Evolutionary conservation across 768 basidiomycete species (phyloP), one percentile per base, ranked within the genome.

Genomic region (Kwoniella heveanensis): DNA sequence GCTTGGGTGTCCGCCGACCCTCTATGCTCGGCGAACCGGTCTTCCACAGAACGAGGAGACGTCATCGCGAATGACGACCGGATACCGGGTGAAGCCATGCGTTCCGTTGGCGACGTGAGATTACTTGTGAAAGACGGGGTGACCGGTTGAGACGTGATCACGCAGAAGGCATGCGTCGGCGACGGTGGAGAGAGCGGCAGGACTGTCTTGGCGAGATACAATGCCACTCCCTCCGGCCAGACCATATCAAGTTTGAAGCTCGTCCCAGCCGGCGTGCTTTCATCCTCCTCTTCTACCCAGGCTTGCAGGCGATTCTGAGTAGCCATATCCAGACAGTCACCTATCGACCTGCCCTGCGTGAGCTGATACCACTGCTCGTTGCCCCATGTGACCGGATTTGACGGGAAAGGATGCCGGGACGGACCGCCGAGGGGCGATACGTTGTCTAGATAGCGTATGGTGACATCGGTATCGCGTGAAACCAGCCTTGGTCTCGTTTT

Each of bases 341-440:
- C 63, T 19, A 76, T 32, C 10, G 44, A 25, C 53, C 67, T 50
- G 0, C 74, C 74, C 39, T 69, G 60, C 1, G 64, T 67, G 21
- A 76, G 22, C 17, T 64, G 64, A 53, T 69, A 50, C 74, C 74
- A 76, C 27, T 60, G 65, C 50, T 71, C 71, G 37, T 76, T 76
- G 1, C 64, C 65, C 74, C 74, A 76, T 25, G 57, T 62, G 19
- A 72, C 55, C 5, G 58, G 44, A 19, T 39, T 57, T 29, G 51
- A 36, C 5, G 60, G 54, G 46, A 49, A 39, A n/a, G 62, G 54
- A n/a, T 57, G 60, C 7, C 56, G 49, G 2, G 63, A 57, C 2
- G 58, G 65, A 36, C 69, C 65, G 26, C 61, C 47, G 24, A 74
- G 24, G 19, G 72, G 69, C 8, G 72, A 70, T 1, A 66, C 51